Conservation (phyloP, 768 basidiomycete species). For the Rhodotorula graminis region DNA sequence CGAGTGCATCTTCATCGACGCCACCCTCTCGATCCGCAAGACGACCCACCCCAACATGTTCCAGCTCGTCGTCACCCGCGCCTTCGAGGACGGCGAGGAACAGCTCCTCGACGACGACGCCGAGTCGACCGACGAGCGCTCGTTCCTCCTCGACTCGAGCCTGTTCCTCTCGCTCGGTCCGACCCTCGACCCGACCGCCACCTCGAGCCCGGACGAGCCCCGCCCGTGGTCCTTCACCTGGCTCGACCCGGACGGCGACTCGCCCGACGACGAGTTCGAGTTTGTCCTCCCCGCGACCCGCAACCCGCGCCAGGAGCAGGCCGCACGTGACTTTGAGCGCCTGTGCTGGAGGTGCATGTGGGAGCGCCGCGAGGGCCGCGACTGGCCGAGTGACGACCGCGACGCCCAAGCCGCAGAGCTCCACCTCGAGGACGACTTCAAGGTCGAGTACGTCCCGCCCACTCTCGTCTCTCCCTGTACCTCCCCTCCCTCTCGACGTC, state of each 20-base stretch:
- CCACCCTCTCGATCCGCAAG: conserved; percentile 86
- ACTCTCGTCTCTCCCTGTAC: conserved; percentile 42
- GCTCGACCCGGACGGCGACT: conserved; percentile 77
- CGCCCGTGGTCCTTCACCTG: conserved; percentile 79
- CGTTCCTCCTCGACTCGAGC: conserved; percentile 83
- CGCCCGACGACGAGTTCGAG: conserved; percentile 81
- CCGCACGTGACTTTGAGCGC: conserved; percentile 77
- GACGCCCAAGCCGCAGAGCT: conserved; percentile 53
- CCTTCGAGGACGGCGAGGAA: conserved; percentile 95
- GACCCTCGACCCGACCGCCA: conserved; percentile 47
- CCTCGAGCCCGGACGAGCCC: conserved; percentile 45
- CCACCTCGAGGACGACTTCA: conserved; percentile 62
- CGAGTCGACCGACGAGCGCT: conserved; percentile 74
- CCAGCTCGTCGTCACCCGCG: conserved; percentile 90
- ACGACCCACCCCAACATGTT: conserved; percentile 60
- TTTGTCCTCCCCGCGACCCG: conserved; percentile 69
- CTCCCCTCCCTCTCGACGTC: conserved; percentile 23
- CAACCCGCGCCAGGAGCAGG: conserved; percentile 48
- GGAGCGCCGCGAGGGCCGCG: conserved; percentile 77
- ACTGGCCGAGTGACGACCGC: conserved; percentile 59
- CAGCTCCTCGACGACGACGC: conserved; percentile 84
- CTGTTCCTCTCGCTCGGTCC: conserved; percentile 65
- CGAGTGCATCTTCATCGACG: conserved; percentile 98
- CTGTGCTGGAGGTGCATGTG: conserved; percentile 96
- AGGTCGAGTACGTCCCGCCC: conserved; percentile 63